Percentiles rank a stretch among this genome's conserved stretches.
These are phyloP conservation scores for Moesziomyces parantarcticus DNA, from an alignment of 1,284 basidiomycete genomes.

Conservation along the genomic window DNA sequence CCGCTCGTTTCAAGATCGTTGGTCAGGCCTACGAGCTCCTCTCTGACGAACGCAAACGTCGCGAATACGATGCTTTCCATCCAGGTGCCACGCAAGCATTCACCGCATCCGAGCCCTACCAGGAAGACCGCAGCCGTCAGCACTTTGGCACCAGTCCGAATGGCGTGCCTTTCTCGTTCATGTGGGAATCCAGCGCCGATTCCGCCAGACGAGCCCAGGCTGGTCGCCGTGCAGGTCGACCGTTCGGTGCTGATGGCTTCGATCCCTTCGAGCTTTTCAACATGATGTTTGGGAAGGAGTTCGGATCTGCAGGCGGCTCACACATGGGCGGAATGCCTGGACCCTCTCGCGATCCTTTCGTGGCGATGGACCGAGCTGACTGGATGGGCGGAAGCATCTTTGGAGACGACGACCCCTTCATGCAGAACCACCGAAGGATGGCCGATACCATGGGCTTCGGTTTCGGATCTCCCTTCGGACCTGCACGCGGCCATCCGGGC, in stretches of 20 bases:
- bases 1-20: constrained; percentile 56
- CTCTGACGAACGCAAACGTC: constrained; percentile 47
- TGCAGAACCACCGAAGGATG: constrained; percentile 53
- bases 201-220: constrained; percentile 58
- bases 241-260: constrained; percentile 51
- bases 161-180: constrained; percentile 52
- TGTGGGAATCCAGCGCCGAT: constrained; percentile 63
- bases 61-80: constrained; percentile 52
- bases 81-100: constrained; percentile 9
- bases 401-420: constrained; percentile 47
- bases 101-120: constrained; percentile 12
- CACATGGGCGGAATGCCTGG: constrained; percentile 9
- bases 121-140: constrained; percentile 26
- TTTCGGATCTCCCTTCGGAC: constrained; percentile 27
- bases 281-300: constrained; percentile 58
- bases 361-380: constrained; percentile 7
- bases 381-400: constrained; percentile 29
- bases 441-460: constrained; percentile 49
- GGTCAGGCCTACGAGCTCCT: constrained; percentile 64
- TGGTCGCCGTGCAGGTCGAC: constrained; percentile 35
- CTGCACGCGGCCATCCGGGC: constrained; percentile 1
- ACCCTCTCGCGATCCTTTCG: constrained; percentile 15
- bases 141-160: constrained; percentile 55
- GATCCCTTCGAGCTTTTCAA: constrained; percentile 65
- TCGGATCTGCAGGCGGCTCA: constrained; percentile 20